Conservation (phyloP, 208 protist species). For the Leishmania aethiopica region DNA sequence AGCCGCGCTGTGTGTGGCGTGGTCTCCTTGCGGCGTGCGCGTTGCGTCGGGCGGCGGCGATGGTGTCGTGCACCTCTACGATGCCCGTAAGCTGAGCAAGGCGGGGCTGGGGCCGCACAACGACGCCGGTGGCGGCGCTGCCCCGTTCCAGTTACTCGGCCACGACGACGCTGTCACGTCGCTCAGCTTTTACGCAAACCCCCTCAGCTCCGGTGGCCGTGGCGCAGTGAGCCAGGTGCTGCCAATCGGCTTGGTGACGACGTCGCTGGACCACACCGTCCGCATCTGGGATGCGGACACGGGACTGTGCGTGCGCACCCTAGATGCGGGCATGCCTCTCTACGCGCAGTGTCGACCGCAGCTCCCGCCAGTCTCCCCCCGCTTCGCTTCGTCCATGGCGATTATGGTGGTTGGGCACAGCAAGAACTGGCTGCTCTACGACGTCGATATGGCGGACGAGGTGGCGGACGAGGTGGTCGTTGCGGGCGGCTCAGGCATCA, state of each 20-base stretch:
- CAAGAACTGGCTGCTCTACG: constrained; percentile 78
- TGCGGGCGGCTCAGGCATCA: constrained; percentile 5
- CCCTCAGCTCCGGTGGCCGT: background rate
- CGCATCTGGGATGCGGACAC: constrained; percentile 78
- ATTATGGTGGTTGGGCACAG: constrained; percentile 39
- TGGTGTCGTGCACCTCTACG: constrained; percentile 75
- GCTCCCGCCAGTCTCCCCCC: background rate
- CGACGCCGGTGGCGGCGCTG: constrained; percentile 11
- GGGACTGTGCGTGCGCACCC: constrained; percentile 53
- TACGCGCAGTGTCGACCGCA: constrained; percentile 60
- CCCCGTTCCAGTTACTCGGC: constrained; percentile 60
- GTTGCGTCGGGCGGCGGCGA: constrained; percentile 78
- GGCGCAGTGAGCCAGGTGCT: constrained; percentile 27
- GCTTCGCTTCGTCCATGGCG: constrained; percentile 9
- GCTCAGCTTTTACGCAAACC: constrained; percentile 60
- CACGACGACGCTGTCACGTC: constrained; percentile 89
- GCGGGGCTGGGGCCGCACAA: constrained; percentile 15
- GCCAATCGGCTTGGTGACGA: constrained; percentile 63
- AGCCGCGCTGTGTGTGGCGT: constrained; percentile 63
- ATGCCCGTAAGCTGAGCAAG: constrained; percentile 59
- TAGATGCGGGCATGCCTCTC: constrained; percentile 54
- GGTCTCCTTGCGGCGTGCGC: constrained; percentile 81
- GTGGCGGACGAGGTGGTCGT: constrained; percentile 27
- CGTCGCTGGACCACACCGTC: constrained; percentile 79
- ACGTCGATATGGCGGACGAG: constrained; percentile 27